A percentile compares a stretch with the other conserved stretches of the same genome.
Conservation (phyloP, 2,329 filamentous ascomycete species). For the Neonectria neomacrospora region DNA sequence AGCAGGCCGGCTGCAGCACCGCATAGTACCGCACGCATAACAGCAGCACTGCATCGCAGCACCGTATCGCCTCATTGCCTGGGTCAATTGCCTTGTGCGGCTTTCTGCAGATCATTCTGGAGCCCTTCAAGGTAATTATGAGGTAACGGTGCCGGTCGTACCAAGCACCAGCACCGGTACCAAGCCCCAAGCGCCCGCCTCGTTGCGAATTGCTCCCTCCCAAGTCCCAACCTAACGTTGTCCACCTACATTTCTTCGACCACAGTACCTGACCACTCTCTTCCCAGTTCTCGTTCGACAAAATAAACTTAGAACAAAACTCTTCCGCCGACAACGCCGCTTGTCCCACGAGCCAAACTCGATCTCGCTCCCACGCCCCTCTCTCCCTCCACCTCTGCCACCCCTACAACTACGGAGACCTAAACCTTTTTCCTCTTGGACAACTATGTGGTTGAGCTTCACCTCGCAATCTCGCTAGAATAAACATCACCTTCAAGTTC, state of each 20-base stretch:
- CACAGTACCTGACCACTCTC: conserved; percentile 18
- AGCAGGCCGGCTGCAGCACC: conserved; percentile 3
- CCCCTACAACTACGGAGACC: neutral
- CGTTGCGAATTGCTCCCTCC: conserved; percentile 18
- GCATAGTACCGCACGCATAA: conserved; percentile 14
- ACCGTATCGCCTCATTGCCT: conserved; percentile 29
- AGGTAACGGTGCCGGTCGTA: conserved; percentile 17
- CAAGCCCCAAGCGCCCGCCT: conserved; percentile 2
- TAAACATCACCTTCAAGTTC: conserved; percentile 1
- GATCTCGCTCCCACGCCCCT: conserved; percentile 7
- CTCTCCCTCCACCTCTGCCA: neutral
- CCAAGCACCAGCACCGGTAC: conserved; percentile 1
- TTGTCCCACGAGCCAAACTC: conserved; percentile 16
- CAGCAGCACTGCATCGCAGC: neutral
- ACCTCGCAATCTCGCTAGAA: neutral
- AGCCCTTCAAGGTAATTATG: conserved; percentile 29
- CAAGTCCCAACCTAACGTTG: conserved; percentile 4
- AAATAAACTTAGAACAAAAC: conserved; percentile 9
- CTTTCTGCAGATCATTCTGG: conserved; percentile 28
- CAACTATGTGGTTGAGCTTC: conserved; percentile 13
- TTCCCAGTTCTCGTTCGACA: conserved; percentile 10
- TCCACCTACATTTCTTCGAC: neutral
- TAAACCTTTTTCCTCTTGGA: conserved; percentile 2
- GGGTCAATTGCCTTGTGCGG: conserved; percentile 31
- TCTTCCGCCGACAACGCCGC: conserved; percentile 16